Percentiles rank a stretch among this genome's conserved stretches.
Evolutionary conservation across 1,139 yeast species (phyloP).

Genomic region (Ogataea hybrid): DNA sequence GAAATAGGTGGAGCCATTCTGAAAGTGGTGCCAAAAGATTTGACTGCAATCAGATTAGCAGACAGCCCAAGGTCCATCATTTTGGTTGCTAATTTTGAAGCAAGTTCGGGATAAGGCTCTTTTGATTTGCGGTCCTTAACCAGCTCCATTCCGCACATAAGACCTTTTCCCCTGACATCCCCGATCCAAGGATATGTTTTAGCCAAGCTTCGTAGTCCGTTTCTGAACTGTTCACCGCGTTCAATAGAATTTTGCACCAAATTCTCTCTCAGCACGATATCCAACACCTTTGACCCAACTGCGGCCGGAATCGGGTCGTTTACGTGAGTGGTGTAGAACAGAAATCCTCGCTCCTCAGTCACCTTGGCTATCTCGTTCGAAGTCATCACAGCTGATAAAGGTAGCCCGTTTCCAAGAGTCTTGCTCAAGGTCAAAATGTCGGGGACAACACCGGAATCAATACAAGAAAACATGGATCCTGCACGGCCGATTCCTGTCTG

Average conservation of each 20-base stretch:
- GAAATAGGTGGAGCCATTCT: slow-evolving; percentile 29
- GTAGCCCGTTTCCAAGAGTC: slow-evolving; percentile 34
- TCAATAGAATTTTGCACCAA: slow-evolving; percentile 21
- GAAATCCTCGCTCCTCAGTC: slow-evolving; percentile 18
- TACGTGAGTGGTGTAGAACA: slow-evolving; percentile 28
- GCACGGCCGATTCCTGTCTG: slow-evolving; percentile 37
- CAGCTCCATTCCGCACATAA: slow-evolving; percentile 26
- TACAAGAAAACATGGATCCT: slow-evolving; percentile 34
- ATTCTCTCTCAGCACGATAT: slow-evolving; percentile 28
- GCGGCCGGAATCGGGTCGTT: slow-evolving; percentile 31
- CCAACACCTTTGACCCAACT: slow-evolving; percentile 28
- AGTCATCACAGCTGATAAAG: slow-evolving; percentile 32
- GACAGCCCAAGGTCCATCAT: slow-evolving; percentile 26
- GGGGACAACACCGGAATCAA: slow-evolving; percentile 32
- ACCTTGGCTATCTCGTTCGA: slow-evolving; percentile 24
- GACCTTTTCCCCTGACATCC: slow-evolving; percentile 18
- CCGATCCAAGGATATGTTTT: slow-evolving; percentile 18
- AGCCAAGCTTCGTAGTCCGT: slow-evolving; percentile 15
- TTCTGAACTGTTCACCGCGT: slow-evolving; percentile 24
- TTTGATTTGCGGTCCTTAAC: slow-evolving; percentile 23
- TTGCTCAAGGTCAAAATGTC: slow-evolving; percentile 34
- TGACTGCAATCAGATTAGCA: slow-evolving; percentile 25
- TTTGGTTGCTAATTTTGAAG: slow-evolving; percentile 16
- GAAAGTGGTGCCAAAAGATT: slow-evolving; percentile 26
- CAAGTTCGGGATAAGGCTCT: slow-evolving; percentile 22